Percentiles rank a stretch among this genome's conserved stretches.
Conservation (phyloP, 2,329 filamentous ascomycete genomes). For the Westerdykella aurantiaca region DNA sequence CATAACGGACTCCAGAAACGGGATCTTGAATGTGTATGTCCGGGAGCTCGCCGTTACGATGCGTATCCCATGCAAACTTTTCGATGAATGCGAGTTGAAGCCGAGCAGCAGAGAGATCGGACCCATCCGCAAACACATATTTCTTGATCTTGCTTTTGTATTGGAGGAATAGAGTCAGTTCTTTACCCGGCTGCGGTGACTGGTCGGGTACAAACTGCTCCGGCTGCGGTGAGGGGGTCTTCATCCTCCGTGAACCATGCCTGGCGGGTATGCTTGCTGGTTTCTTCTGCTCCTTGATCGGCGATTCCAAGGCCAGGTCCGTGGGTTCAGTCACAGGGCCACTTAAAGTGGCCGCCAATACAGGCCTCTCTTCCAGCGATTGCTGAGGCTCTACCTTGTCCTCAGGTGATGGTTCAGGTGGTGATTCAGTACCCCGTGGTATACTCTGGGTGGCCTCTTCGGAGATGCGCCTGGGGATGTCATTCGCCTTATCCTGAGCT, state of each 20-base stretch:
- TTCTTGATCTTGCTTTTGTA: conserved; percentile 98
- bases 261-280: conserved; percentile 20
- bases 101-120: conserved; percentile 78
- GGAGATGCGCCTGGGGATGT: conserved; percentile 50
- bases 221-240: conserved; percentile 38
- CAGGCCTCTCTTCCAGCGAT: conserved; percentile 28
- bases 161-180: conserved; percentile 88
- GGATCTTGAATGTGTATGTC: conserved; percentile 98
- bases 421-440: conserved; percentile 32
- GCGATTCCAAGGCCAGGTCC: conserved; percentile 21
- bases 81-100: conserved; percentile 96
- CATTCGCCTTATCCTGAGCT: conserved; percentile 52
- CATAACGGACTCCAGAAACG: conserved; percentile 91
- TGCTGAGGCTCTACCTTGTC: conserved; percentile 53
- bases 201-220: conserved; percentile 44
- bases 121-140: conserved; percentile 79
- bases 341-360: conserved; percentile 31
- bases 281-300: conserved; percentile 17
- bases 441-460: conserved; percentile 52
- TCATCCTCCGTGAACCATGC: conserved; percentile 27
- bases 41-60: conserved; percentile 88
- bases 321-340: conserved; percentile 32
- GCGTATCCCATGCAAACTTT: conserved; percentile 98
- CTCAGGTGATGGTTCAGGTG: conserved; percentile 47
- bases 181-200: conserved; percentile 72